Base-by-base conservation (phyloP, 2,329 filamentous ascomycete species). In the Aspergillus unguis region DNA sequence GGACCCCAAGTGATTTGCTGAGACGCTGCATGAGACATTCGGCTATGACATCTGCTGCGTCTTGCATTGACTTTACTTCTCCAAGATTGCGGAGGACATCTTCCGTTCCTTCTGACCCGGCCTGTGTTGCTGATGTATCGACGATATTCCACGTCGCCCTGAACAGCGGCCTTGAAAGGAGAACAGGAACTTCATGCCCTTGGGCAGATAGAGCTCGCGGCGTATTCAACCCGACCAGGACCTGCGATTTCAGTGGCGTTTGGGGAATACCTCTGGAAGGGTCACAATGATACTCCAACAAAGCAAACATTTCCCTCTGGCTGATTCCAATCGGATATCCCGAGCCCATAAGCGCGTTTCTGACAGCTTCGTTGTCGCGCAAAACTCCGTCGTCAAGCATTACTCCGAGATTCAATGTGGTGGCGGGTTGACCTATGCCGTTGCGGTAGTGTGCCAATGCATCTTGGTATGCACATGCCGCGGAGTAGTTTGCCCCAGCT, bases 291-390 rank as follows among this genome's bases (percentile, higher is more conserved):
- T 29, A 27, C 59, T 52, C 59, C 1, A 69, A 47, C 23, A 67
- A 44, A 1, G 61, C 61, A 5, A 65, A 41, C 2, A 68, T 35
- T 7, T 68, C 65, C 3, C 26, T 43, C 4, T 54, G 57, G 29
- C 63, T 58, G 11, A 68, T 58, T 33, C 57, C 57, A 37, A 44
- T 32, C 55, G 64, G 58, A 11, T 62, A 59, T 7, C 50, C 52
- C 6, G 41, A 35, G 4, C 33, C 29, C 5, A 25, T 26, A 9
- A 58, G 53, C 28, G 32, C 33, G 6, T 37, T 33, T 36, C 45
- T 48, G 11, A 46, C 42, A 2, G 28, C 23, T 23, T 27, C 36
- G 7, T 51, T 56, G 31, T 60, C 54, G 9, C 57, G 55, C 4
- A 65, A 42, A 27, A 56, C 48, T 7, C 63, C 64, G 36, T 42